Evolutionary conservation across 805 yeast species (phyloP).

Genomic region (Maudiozyma pseudohumilis): DNA sequence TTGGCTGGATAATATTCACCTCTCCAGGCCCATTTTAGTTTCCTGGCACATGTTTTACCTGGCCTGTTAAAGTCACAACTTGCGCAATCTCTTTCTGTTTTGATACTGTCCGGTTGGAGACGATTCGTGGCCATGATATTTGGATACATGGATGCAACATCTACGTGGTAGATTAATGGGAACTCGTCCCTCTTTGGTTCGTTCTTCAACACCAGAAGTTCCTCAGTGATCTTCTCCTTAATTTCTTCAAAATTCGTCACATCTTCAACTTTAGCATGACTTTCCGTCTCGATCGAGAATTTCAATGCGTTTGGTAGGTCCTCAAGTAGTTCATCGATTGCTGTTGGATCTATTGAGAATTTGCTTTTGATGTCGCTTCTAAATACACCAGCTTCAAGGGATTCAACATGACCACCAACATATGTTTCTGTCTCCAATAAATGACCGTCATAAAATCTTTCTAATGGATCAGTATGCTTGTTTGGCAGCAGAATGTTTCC

Average conservation of each 20-base stretch:
- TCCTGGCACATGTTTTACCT: slow-evolving; percentile 84
- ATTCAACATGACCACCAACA: slow-evolving; percentile 98
- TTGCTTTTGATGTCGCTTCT: slow-evolving; percentile 73
- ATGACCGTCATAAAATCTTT: slow-evolving; percentile 91
- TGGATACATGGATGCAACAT: slow-evolving; percentile 99
- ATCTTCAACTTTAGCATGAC: slow-evolving; percentile 59
- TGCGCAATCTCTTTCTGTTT: slow-evolving; percentile 89
- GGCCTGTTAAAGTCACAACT: slow-evolving; percentile 95
- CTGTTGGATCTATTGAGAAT: slow-evolving; percentile 72
- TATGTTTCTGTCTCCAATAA: slow-evolving; percentile 89
- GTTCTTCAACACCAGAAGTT: slow-evolving; percentile 48
- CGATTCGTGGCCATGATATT: slow-evolving; percentile 97
- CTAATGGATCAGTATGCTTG: slow-evolving; percentile 89
- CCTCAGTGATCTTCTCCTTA: slow-evolving; percentile 42
- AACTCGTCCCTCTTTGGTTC: slow-evolving; percentile 59
- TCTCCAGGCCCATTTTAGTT: slow-evolving; percentile 96
- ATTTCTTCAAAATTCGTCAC: slow-evolving; percentile 75
- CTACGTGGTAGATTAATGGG: slow-evolving; percentile 93
- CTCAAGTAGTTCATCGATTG: slow-evolving; percentile 64
- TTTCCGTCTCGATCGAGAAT: slow-evolving; percentile 79
- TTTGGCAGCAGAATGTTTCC: slow-evolving; percentile 75
- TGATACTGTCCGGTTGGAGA: slow-evolving; percentile 96
- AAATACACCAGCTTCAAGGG: slow-evolving; percentile 95
- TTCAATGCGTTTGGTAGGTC: slow-evolving; percentile 70
- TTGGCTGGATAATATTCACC: slow-evolving; percentile 92